Percentiles rank a stretch among this genome's conserved stretches.
Conservation (phyloP, 2,329 filamentous ascomycete species). For the Grosmannia serpens region DNA sequence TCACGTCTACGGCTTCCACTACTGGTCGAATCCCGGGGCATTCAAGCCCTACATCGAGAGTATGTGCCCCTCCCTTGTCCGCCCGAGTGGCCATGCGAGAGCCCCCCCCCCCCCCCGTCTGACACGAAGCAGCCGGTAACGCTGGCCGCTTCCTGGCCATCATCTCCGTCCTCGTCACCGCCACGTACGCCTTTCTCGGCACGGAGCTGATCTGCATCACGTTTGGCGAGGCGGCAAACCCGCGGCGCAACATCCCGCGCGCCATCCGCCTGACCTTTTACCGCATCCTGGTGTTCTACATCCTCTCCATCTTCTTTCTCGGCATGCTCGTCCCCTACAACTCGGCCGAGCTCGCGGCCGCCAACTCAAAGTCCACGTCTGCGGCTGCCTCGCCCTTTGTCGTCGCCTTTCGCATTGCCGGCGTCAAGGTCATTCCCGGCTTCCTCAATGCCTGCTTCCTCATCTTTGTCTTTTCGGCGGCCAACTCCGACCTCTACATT, state of each 20-base stretch:
- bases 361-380: slow-evolving; percentile 26
- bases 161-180: slow-evolving; percentile 19
- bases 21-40: slow-evolving; percentile 30
- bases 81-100: too few species aligned
- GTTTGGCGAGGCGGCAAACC: slow-evolving; percentile 56
- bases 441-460: slow-evolving; percentile 50
- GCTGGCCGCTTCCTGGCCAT: slow-evolving; percentile 18
- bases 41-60: slow-evolving; percentile 16
- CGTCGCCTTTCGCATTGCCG: slow-evolving; percentile 17
- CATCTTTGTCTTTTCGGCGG: slow-evolving; percentile 44
- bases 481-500: slow-evolving; percentile 45
- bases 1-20: slow-evolving; percentile 28
- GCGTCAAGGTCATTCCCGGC: slow-evolving; percentile 37
- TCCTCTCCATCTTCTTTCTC: slow-evolving; percentile 50
- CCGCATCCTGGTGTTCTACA: slow-evolving; percentile 59
- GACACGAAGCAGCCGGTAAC: slow-evolving; percentile 17
- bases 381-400: slow-evolving; percentile 48
- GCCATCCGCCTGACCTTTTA: slow-evolving; percentile 58
- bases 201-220: slow-evolving; percentile 59
- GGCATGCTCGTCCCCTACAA: slow-evolving; percentile 58
- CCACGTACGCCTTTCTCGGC: slow-evolving; percentile 26
- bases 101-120: neutral
- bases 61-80: slow-evolving; percentile 2
- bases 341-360: slow-evolving; percentile 19
- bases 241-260: slow-evolving; percentile 51